phyloP scores from a whole-genome alignment of 192 early-diverging fungal species.

The Entomortierella lignicola region DNA sequence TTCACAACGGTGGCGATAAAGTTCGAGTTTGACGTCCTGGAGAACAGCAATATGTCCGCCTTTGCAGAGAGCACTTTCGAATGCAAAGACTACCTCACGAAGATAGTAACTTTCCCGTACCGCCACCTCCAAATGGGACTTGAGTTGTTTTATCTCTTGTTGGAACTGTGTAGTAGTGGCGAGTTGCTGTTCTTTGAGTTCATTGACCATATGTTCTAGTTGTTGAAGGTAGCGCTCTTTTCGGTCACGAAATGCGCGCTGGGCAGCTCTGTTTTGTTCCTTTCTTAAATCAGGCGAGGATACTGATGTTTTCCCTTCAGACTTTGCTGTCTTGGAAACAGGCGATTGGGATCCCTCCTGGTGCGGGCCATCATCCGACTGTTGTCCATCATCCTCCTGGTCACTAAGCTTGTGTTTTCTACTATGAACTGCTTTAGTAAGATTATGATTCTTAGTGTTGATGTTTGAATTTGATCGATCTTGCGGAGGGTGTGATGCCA shows the following conservation, averaged over 20 bases:
- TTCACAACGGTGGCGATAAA: slow-evolving; percentile 28
- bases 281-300: slow-evolving; percentile 62
- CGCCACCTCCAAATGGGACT: slow-evolving; percentile 26
- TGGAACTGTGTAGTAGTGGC: slow-evolving; percentile 42
- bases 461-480: not conserved
- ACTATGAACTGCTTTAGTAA: no score
- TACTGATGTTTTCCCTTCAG: slow-evolving; percentile 52
- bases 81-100: slow-evolving; percentile 54
- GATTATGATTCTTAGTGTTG: not conserved
- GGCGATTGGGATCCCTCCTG: slow-evolving; percentile 8
- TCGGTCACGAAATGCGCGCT: slow-evolving; percentile 89
- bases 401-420: not conserved
- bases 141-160: slow-evolving; percentile 45
- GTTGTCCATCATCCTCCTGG: not conserved
- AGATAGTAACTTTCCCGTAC: slow-evolving; percentile 57
- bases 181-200: slow-evolving; percentile 69
- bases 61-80: slow-evolving; percentile 51
- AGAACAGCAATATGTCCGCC: slow-evolving; percentile 14
- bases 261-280: slow-evolving; percentile 89
- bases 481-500: no score
- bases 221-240: slow-evolving; percentile 80
- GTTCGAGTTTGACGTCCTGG: slow-evolving; percentile 36
- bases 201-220: slow-evolving; percentile 77
- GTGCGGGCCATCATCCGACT: not conserved
- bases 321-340: slow-evolving; percentile 1